These are phyloP conservation scores for Tubosaeta sp. DNA, from an alignment of 768 basidiomycete genomes.

Conservation along the genomic window DNA sequence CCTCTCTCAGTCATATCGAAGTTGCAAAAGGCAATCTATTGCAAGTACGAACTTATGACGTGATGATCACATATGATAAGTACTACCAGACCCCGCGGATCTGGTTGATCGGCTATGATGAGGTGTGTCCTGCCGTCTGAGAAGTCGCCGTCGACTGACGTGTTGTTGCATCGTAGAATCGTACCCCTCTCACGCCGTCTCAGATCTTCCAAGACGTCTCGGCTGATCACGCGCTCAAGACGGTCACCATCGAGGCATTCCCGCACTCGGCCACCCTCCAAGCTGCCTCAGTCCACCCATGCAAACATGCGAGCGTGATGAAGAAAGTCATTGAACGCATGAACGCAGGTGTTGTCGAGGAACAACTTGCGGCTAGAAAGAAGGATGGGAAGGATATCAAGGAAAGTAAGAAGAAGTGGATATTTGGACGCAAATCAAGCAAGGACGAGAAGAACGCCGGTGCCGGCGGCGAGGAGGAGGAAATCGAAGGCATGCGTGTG, in stretches of 20 bases:
- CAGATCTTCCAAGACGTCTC: slow-evolving; percentile 98
- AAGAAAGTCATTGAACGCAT: slow-evolving; percentile 99
- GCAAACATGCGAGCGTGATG: slow-evolving; percentile 99
- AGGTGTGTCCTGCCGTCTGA: slow-evolving; percentile 47
- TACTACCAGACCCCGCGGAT: slow-evolving; percentile 98
- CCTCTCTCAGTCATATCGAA: slow-evolving; percentile 48
- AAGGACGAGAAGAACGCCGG: slow-evolving; percentile 47
- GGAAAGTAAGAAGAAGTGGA: slow-evolving; percentile 76
- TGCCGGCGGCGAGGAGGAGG: slow-evolving; percentile 37
- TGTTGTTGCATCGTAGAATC: slow-evolving; percentile 51
- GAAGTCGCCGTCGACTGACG: slow-evolving; percentile 1
- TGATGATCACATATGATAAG: slow-evolving; percentile 99
- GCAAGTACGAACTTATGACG: slow-evolving; percentile 97
- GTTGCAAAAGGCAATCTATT: slow-evolving; percentile 78
- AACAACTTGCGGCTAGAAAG: slow-evolving; percentile 70
- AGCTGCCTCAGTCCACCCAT: slow-evolving; percentile 93
- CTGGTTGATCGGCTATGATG: slow-evolving; percentile 97
- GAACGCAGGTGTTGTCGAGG: slow-evolving; percentile 83
- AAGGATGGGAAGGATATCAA: slow-evolving; percentile 44
- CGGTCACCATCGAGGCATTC: slow-evolving; percentile 97
- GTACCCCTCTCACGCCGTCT: slow-evolving; percentile 77
- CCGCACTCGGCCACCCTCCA: slow-evolving; percentile 86
- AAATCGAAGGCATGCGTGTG: slow-evolving; percentile 90
- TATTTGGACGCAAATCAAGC: slow-evolving; percentile 66
- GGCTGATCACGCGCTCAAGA: slow-evolving; percentile 96